Conservation (phyloP, 2,329 filamentous ascomycete species). For the Xylariaceae sp. region DNA sequence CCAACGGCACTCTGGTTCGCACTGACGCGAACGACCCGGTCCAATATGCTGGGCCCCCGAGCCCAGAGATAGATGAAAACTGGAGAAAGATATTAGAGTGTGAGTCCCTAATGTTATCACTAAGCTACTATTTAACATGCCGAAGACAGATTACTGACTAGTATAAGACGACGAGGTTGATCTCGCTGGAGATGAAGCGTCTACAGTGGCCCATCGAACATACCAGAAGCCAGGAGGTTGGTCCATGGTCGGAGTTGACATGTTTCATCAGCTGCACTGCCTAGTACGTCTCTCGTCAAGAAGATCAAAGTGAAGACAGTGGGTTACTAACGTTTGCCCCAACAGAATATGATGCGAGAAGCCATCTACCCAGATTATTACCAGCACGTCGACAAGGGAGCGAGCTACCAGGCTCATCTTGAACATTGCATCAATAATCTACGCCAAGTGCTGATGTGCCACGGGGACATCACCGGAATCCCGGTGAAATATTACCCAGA, state of each 20-base stretch:
- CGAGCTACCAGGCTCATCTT: not conserved
- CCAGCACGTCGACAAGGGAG: not conserved
- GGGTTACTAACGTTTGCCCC: not conserved
- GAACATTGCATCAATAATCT: conserved; percentile 4
- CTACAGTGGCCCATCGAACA: not conserved
- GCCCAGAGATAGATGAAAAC: not conserved
- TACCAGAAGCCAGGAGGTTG: not conserved
- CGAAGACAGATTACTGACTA: too few species aligned
- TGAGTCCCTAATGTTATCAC: not conserved
- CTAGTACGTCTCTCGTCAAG: not conserved
- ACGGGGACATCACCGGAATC: not conserved
- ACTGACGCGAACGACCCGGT: not conserved
- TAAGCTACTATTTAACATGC: not conserved
- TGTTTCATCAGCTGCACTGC: conserved; percentile 5
- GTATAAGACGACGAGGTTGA: too few species aligned
- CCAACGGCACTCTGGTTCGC: not conserved
- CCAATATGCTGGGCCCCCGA: not conserved
- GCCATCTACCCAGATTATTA: conserved; percentile 2
- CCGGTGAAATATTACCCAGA: not conserved
- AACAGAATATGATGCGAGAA: conserved; percentile 3
- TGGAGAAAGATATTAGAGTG: not conserved
- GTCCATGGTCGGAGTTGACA: not conserved
- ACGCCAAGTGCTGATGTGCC: conserved; percentile 2
- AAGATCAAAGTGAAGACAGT: not conserved
- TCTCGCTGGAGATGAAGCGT: not conserved